Percentiles rank a stretch among this genome's conserved stretches.
These are phyloP conservation scores for Dendrobium huoshanense DNA, from an alignment of 106 monocot genomes.

Conservation along the genomic window DNA sequence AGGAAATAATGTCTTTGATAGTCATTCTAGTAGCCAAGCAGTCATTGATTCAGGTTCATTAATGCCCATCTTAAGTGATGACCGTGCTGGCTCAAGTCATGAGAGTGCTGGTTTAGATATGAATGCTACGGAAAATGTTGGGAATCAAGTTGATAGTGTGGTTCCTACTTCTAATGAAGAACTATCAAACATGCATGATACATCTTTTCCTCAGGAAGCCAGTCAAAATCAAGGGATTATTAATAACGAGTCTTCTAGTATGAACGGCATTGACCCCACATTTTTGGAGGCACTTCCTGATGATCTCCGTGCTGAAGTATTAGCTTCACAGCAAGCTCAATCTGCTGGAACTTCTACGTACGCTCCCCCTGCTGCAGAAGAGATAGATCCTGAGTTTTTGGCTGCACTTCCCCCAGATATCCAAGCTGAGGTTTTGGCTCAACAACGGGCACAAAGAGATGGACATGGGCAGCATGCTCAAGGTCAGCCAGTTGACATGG, in stretches of 20 bases:
- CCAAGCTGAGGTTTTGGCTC: slow-evolving; percentile 78
- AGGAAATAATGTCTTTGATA: slow-evolving; percentile 21
- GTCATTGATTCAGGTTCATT: slow-evolving; percentile 35
- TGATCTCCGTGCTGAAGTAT: slow-evolving; percentile 75
- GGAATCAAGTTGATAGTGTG: slow-evolving; percentile 18
- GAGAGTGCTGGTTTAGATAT: slow-evolving; percentile 31
- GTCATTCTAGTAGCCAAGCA: slow-evolving; percentile 39
- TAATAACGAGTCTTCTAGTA: slow-evolving; percentile 31
- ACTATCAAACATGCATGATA: slow-evolving; percentile 13
- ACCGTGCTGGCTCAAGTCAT: slow-evolving; percentile 24
- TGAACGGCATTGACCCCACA: slow-evolving; percentile 78
- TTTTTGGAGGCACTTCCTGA: slow-evolving; percentile 78
- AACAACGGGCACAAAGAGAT: slow-evolving; percentile 59
- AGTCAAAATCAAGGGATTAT: slow-evolving; percentile 25
- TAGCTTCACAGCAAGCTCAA: slow-evolving; percentile 60
- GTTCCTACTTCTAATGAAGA: slow-evolving; percentile 18
- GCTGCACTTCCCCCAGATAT: slow-evolving; percentile 83
- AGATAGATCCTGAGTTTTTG: slow-evolving; percentile 84
- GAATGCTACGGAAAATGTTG: slow-evolving; percentile 20
- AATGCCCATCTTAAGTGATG: slow-evolving; percentile 39
- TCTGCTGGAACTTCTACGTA: slow-evolving; percentile 29
- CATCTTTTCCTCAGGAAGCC: slow-evolving; percentile 19
- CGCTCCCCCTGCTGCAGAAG: slow-evolving; percentile 50
- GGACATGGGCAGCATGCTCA: slow-evolving; percentile 34
- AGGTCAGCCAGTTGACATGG: slow-evolving; percentile 78